Base-by-base conservation (phyloP, 208 protist species). In the Tritrichomonas musculus region DNA sequence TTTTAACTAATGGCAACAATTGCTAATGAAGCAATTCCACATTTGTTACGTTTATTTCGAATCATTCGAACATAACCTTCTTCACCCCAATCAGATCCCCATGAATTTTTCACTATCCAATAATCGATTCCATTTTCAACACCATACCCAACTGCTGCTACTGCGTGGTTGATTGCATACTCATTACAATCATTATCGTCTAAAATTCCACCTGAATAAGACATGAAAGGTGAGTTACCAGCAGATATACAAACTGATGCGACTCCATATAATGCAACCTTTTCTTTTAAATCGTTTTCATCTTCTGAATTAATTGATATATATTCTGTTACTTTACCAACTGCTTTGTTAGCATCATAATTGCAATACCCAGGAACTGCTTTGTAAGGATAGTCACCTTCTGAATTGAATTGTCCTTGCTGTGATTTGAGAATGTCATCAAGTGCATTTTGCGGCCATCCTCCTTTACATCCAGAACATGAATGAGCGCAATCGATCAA, bases 41-140 rank as follows among this genome's bases (percentile, higher is more conserved):
- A 93, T 41, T n/a, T 4, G 22, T 93, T 93, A 5, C 36, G 27
- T 41, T 20, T 50, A 66, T 66, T 50, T 0, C 92, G 88, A 50
- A 69, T 60, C 30, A 94, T 92, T n/a, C 92, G 65, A 25, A 95
- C 84, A 53, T 94, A 95, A 33, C 94, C 94, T 50, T 93, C 47
- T 57, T 95, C 93, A 55, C 94, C 94, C 94, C 94, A 95, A 36
- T 75, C 41, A 4, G 13, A 44, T 75, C 95, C 95, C 93, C 93
- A 96, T 53, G 77, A 94, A 93, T 96, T 96, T 55, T 95, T 95
- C 17, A 95, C 93, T 33, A 94, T 94, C 94, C 94, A 96, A 73
- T 94, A 95, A 25, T 93, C 57, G 2, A 60, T n/a, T 20, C 66
- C 73, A 27, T 20, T 47, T 33, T 95, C 94, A 66, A 50, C 82